phyloP scores from a whole-genome alignment of 2,329 filamentous ascomycete genomes.

The Penicillium sp. region DNA sequence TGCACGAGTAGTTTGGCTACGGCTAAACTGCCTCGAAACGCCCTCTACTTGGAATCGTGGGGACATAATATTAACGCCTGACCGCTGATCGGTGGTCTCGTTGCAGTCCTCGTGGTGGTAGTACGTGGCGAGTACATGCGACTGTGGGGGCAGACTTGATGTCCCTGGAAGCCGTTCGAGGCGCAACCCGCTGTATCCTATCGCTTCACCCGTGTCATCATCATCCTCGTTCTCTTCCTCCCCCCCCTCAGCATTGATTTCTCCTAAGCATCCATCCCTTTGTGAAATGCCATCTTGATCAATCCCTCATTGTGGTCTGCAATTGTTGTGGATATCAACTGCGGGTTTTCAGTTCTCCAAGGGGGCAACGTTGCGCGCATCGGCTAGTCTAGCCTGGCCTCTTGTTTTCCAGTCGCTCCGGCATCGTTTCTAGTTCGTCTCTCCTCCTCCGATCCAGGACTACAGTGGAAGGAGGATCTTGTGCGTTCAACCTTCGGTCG shows the following conservation, averaged over 20 bases:
- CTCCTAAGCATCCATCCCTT: neutral
- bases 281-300: neutral
- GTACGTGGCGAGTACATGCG: slow-evolving; percentile 25
- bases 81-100: too few relatives aligned
- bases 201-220: too few relatives aligned
- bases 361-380: too few relatives aligned
- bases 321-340: too few relatives aligned
- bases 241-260: too few relatives aligned
- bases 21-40: too few relatives aligned
- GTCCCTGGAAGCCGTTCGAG: neutral
- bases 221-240: too few relatives aligned
- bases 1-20: too few relatives aligned
- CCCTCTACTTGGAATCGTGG: neutral
- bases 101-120: neutral
- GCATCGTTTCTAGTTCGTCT: neutral
- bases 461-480: neutral
- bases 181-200: too few relatives aligned
- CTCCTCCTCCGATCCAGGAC: slow-evolving; percentile 14
- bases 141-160: slow-evolving; percentile 4
- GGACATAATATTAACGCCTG: too few relatives aligned
- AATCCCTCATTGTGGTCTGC: too few relatives aligned
- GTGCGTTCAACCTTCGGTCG: neutral
- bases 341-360: too few relatives aligned
- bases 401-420: slow-evolving; percentile 8
- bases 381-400: neutral